Conservation (phyloP, 2,329 filamentous ascomycete genomes). For the Didymella keratinophila region DNA sequence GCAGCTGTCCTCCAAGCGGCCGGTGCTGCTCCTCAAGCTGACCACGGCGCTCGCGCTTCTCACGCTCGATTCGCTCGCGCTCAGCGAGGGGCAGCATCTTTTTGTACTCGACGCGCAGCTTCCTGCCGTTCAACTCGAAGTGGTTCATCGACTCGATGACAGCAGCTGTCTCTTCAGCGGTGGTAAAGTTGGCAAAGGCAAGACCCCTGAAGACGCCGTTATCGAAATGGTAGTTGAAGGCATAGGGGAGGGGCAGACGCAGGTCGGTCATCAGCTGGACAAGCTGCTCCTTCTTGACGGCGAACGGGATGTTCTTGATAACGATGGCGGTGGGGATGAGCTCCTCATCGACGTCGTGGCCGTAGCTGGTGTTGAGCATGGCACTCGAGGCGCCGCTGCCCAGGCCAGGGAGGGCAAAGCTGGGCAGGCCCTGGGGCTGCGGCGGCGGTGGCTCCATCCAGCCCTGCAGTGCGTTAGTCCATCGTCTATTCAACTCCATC, state of each 20-base stretch:
- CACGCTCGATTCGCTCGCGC: conserved; percentile 92
- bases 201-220: conserved; percentile 95
- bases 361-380: conserved; percentile 54
- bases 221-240: conserved; percentile 99
- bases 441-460: conserved; percentile 63
- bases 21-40: conserved; percentile 98
- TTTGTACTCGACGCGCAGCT: conserved; percentile 97
- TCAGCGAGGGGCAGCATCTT: conserved; percentile 98
- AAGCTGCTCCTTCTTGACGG: conserved; percentile 95
- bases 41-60: conserved; percentile 94
- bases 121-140: conserved; percentile 92
- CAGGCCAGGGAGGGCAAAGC: conserved; percentile 52
- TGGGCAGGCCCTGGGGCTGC: conserved; percentile 53
- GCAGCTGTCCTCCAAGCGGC: conserved; percentile 72
- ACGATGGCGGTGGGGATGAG: conserved; percentile 98
- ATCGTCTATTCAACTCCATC: not conserved
- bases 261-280: conserved; percentile 93
- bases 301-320: conserved; percentile 99
- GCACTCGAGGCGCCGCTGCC: conserved; percentile 46
- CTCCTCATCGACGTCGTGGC: conserved; percentile 74
- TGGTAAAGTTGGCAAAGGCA: conserved; percentile 98
- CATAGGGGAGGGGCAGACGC: conserved; percentile 92
- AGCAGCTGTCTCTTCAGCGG: conserved; percentile 87
- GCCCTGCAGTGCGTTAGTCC: conserved; percentile 53
- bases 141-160: conserved; percentile 97